Evolutionary conservation across 2,329 filamentous ascomycete species (phyloP), one percentile per base, ranked within the genome.

Genomic region (Talaromyces sp.): DNA sequence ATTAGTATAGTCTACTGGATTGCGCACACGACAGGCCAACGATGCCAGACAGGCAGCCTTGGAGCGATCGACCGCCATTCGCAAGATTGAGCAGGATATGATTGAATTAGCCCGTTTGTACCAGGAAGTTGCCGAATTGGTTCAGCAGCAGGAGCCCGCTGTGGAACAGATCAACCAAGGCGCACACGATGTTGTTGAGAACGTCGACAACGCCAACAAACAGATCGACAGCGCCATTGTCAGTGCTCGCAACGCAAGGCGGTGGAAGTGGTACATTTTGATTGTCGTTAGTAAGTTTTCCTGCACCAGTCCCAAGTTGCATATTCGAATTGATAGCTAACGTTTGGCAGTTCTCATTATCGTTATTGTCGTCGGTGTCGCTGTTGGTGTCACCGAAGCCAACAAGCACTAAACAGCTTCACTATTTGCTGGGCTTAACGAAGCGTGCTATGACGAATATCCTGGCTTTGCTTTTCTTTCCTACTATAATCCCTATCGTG

Each of bases 251-350:
- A 86, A 88, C 71, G 91, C 90, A 60, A 86, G 91, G 71, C 91
- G 88, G 82, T 96, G 96, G 92, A 97, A 97, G 90, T 97, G 93
- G 93, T 93, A 91, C 77, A 97, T 93, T 83, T 81, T 97, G 71
- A 88, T 63, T 34, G 92, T 97, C 73, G 81, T 84, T 71, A 81
- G 82, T 85, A 76, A 79, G 85, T 86, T 63, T 69, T 69, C 58
- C 11, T 59, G 7, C 11, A 2, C 19, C 40, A 49, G 22, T 40
- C 54, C 4, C 22, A 40, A 54, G 3, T 10, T 36, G 13, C 25
- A 2, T 6, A 15, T 43, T 5, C 10, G 17, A 19, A 58, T n/a
- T 31, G 13, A 25, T 15, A 68, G 68, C 70, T 69, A 61, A 36
- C 51, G 58, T 34, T n/a, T 56, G 17, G 2, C 63, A 86, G 84